A percentile compares a stretch with the other conserved stretches of the same genome.
phyloP scores from a whole-genome alignment of 176 grass and related monocot species.

The Sorghum bicolor region DNA sequence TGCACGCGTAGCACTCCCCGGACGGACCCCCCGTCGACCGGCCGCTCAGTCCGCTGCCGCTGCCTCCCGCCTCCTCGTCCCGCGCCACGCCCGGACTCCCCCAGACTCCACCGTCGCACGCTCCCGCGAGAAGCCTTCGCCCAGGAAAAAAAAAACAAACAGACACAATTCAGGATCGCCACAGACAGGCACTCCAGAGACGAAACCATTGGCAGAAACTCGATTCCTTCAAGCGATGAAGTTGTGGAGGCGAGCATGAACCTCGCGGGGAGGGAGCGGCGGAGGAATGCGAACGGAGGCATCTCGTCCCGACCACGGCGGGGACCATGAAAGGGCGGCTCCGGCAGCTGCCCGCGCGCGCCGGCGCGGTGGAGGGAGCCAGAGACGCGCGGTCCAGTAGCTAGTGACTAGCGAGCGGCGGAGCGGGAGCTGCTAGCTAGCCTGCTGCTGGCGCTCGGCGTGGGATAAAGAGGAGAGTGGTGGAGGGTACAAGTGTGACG shows the following conservation, averaged over 20 bases:
- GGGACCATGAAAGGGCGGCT: conserved; percentile 20
- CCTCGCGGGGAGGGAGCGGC: conserved; percentile 23
- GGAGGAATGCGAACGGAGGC: conserved; percentile 38
- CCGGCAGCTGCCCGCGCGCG: not conserved
- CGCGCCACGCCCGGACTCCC: not conserved
- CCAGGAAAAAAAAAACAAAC: not conserved
- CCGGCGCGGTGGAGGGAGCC: not conserved
- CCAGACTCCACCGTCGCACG: conserved; percentile 15
- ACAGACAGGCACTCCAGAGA: not conserved
- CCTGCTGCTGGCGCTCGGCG: not conserved
- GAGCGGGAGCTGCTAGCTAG: not conserved
- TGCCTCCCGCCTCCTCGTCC: conserved; percentile 30
- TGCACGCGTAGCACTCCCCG: conserved; percentile 94
- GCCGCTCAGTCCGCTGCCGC: not conserved
- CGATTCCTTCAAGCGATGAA: not conserved
- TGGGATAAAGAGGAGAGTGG: not conserved
- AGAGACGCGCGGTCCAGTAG: not conserved
- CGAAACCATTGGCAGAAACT: not conserved
- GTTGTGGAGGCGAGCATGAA: not conserved
- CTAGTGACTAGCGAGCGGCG: not conserved
- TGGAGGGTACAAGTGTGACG: conserved; percentile 5
- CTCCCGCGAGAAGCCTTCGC: conserved; percentile 21
- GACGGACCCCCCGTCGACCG: conserved; percentile 6
- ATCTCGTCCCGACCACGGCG: conserved; percentile 31
- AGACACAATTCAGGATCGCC: not conserved